Percentiles rank a stretch among this genome's conserved stretches.
Evolutionary conservation across 192 early-diverging fungal species (phyloP).

Genomic region (Coemansia sp.): DNA sequence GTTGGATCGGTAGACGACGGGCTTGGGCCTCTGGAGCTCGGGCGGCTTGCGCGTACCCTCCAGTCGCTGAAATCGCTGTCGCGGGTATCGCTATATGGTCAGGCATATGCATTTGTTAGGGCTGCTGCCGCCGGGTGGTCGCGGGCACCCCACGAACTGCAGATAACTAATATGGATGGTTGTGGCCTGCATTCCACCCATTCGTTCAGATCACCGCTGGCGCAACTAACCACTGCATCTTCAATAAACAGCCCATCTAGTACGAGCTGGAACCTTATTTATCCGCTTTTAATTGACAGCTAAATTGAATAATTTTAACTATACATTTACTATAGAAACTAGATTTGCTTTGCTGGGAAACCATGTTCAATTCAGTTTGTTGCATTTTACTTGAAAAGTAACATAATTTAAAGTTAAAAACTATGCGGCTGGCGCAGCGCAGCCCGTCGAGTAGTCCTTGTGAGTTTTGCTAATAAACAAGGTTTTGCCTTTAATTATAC

Average conservation of each 20-base stretch:
- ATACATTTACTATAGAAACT: too few relatives aligned
- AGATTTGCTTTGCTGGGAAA: too few relatives aligned
- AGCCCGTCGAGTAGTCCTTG: too few relatives aligned
- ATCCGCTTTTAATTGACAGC: constrained; percentile 8
- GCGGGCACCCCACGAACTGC: neutral
- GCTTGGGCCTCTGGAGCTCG: constrained; percentile 11
- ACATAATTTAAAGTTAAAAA: too few relatives aligned
- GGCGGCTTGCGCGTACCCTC: constrained; percentile 1
- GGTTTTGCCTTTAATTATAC: too few relatives aligned
- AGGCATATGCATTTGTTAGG: constrained; percentile 29
- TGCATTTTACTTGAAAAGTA: too few relatives aligned
- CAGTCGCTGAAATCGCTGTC: neutral
- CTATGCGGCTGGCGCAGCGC: too few relatives aligned
- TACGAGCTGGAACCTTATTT: constrained; percentile 24
- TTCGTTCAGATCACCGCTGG: constrained; percentile 5
- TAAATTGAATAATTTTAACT: neutral
- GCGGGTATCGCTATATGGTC: constrained; percentile 18
- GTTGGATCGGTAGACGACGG: constrained; percentile 13
- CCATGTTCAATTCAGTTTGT: too few relatives aligned
- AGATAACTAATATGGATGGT: constrained; percentile 17
- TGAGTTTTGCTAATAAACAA: too few relatives aligned
- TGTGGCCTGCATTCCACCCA: neutral
- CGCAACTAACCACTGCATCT: constrained; percentile 3
- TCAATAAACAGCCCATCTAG: neutral
- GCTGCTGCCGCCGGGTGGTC: neutral